Base-by-base conservation (phyloP, 768 basidiomycete genomes). In the Glaciozyma martinii region DNA sequence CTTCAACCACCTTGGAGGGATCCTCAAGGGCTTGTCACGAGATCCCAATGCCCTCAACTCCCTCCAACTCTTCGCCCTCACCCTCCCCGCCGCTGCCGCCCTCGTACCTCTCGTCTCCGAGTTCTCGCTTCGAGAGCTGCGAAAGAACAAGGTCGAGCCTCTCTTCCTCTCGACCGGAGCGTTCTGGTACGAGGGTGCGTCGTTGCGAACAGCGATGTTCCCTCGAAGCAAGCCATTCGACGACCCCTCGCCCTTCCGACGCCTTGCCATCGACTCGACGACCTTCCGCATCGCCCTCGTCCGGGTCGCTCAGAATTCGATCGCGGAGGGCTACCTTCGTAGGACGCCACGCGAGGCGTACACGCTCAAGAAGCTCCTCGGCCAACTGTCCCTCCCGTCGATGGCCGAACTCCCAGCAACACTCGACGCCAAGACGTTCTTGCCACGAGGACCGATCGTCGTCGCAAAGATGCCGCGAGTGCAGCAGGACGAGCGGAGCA, bases 1-100 rank as follows among this genome's bases (percentile, higher is more conserved):
- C 25, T 85, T 88, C 78, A 88, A 87, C 72, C 81, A 85, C 70
- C 74, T 89, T 10, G 81, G 83, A 16, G 87, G 88, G 1, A 85
- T 84, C 62, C 74, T 90, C 23, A 71, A 71, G 57, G 55, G 77
- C 56, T 70, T 79, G 42, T 76, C 83, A 27, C 80, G 80, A 43
- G 78, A 82, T 52, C 66, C 75, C 7, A 81, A 81, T 2, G 74
- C 76, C 15, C 61, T 71, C 1, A 79, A 82, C 46, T 74, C 81
- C 16, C 76, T 87, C 21, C 75, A 76, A 33, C 80, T 81, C 44
- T 86, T 83, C 73, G 82, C 83, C 8, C 79, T 81, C 61, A 76
- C 79, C 16, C 75, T 85, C 9, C 83, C 87, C 1, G 72, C 85
- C n/a, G 76, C 89, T 40, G 79, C 86, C 6, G 80, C 80, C 42